Evolutionary conservation across 768 basidiomycete species (phyloP).

Genomic region (Mycena latifolia): DNA sequence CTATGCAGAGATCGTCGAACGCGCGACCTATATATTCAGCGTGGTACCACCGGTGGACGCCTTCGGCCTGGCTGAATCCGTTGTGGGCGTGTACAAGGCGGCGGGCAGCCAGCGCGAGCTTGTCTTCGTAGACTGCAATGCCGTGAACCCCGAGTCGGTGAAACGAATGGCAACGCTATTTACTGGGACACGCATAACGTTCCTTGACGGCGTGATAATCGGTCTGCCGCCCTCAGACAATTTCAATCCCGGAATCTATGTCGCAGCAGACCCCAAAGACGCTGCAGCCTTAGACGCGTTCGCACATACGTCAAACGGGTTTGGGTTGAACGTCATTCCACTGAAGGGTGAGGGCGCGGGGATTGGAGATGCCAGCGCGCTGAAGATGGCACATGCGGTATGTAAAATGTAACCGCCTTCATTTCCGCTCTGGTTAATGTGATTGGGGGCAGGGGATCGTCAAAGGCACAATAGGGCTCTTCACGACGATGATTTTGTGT

Average conservation of each 20-base stretch:
- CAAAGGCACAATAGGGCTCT: constrained; percentile 58
- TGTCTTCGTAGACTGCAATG: constrained; percentile 61
- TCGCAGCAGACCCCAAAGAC: constrained; percentile 50
- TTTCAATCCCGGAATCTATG: constrained; percentile 59
- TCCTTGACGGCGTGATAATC: constrained; percentile 62
- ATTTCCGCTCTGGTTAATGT: neutral
- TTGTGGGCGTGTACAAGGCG: constrained; percentile 35
- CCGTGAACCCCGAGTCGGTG: constrained; percentile 56
- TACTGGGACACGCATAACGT: constrained; percentile 47
- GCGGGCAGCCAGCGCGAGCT: constrained; percentile 17
- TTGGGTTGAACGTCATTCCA: constrained; percentile 53
- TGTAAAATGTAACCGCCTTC: constrained; percentile 27
- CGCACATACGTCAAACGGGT: constrained; percentile 43
- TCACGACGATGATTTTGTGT: constrained; percentile 60
- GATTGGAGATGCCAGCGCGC: constrained; percentile 61
- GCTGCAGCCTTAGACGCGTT: constrained; percentile 48
- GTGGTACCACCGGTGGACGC: constrained; percentile 61
- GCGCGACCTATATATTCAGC: constrained; percentile 56
- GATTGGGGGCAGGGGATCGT: constrained; percentile 51
- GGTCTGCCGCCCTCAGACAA: constrained; percentile 56
- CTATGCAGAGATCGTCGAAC: constrained; percentile 49
- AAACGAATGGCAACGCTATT: constrained; percentile 56
- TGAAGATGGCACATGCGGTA: constrained; percentile 66
- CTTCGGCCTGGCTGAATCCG: constrained; percentile 46
- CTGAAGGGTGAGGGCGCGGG: constrained; percentile 55